Base-by-base conservation (phyloP, 2,329 filamentous ascomycete genomes). In the Annulohypoxylon truncatum region DNA sequence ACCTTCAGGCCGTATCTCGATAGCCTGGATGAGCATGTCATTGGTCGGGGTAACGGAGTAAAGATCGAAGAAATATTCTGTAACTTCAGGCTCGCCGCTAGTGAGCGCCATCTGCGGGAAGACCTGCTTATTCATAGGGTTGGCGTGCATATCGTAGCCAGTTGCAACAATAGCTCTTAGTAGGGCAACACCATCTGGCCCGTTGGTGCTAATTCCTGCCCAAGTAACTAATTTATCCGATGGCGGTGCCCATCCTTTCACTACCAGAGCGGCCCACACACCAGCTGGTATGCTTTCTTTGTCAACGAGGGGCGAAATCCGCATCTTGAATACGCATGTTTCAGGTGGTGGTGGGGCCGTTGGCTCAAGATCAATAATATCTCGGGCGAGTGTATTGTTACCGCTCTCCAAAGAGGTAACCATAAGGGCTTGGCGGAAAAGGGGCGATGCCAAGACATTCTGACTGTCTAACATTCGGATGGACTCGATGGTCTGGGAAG, bases 391-490 rank as follows among this genome's bases (percentile, higher is more conserved):
- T 10, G 46, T 1, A 12, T 50, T 13, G n/a, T 50, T 50, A 13
- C 46, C 22, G 22, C 26, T 50, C n/a, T 18, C 12, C 24, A 50
- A 28, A 18, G 46, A 12, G 26, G 22, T 18, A 3, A 50, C 46
- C 13, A 50, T 50, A 7, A 50, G 26, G 20, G 46, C 46, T n/a
- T 50, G 46, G 46, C 46, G 46, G 26, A 50, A 50, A 29, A 50
- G 26, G 46, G 46, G 46, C 2, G 24, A 29, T 28, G 46, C 46
- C 13, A 50, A 31, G 26, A 50, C 26, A 24, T 50, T 50, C 15
- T 40, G 35, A 7, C 13, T 10, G 35, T 40, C 35, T 2, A 7
- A 8, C 20, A 15, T 10, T 40, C 2, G n/a, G 10, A 40, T 40
- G 13, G 8, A 2, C 35, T 40, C 35, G 3, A 40, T 40, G 8